Base-by-base conservation (phyloP, 768 basidiomycete species). In the Kondoa malvinella region DNA sequence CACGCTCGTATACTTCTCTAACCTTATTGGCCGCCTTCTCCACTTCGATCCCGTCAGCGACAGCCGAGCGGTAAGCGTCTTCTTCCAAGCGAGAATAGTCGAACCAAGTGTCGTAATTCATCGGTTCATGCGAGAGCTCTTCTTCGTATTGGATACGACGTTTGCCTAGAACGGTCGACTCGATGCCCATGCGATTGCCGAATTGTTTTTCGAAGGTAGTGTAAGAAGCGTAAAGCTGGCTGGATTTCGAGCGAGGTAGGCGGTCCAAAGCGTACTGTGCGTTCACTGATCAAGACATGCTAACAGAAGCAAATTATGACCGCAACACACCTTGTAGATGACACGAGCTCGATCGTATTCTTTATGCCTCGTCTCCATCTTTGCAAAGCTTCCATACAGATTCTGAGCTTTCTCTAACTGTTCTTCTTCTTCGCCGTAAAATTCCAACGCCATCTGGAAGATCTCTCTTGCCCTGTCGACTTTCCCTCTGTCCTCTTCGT, bases 91-190 rank as follows among this genome's bases (percentile, higher is more conserved):
- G 83, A 26, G 90, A 83, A 73, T 94, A 94, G 74, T 97, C 95
- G 75, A 99, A 96, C 95, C 95, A 99, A 0, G 87, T 86, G 76
- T 97, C 95, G 75, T 96, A 99, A 76, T 96, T 96, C 57, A 87
- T 84, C 0, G 89, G 86, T 71, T 97, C 91, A 67, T 94, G 87
- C 12, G 85, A 76, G 1, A 97, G 78, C 77, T 99, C 95, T 71
- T 99, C 95, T 76, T 99, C 95, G 74, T 99, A 97, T 74, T 97
- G 92, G 67, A 99, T 96, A 50, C 95, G 83, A n/a, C 95, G 85
- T 77, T 96, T 99, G 33, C 92, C 92, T 0, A 96, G 82, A 0
- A 99, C 94, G 4, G 95, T 99, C 56, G 85, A 83, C 76, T 96
- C 94, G 29, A 99, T 84, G 0, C 89, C 86, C 2, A 84, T 82